Percentiles rank a stretch among this genome's conserved stretches.
Evolutionary conservation across 106 monocot genomes (phyloP).

Genomic region (Dendrobium huoshanense): DNA sequence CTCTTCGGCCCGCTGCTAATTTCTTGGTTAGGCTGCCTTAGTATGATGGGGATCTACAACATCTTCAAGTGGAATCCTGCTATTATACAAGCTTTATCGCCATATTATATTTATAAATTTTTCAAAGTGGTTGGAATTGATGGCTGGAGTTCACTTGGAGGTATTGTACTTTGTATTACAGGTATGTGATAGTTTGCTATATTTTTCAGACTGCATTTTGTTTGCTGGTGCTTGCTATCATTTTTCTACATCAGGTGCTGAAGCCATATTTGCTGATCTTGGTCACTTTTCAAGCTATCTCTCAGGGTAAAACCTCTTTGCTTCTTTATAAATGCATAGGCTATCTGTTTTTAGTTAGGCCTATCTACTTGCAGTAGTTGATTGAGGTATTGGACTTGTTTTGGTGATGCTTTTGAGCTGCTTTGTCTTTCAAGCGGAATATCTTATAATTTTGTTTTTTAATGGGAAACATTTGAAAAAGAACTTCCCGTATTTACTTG

Average conservation of each 20-base stretch:
- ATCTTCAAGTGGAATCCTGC: constrained; percentile 62
- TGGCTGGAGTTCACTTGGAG: constrained; percentile 77
- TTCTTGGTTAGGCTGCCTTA: constrained; percentile 60
- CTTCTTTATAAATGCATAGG: background rate
- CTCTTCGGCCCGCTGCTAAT: constrained; percentile 70
- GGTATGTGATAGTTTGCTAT: constrained; percentile 23
- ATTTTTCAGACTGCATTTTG: background rate
- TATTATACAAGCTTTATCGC: constrained; percentile 56
- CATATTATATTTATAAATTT: constrained; percentile 62
- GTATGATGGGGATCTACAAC: constrained; percentile 61
- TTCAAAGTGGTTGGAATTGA: constrained; percentile 51
- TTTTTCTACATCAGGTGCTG: constrained; percentile 45
- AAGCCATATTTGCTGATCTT: constrained; percentile 93
- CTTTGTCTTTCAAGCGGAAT: no score
- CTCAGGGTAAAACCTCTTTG: constrained; percentile 46
- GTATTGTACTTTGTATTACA: constrained; percentile 77
- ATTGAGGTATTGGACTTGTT: no score
- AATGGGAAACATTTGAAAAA: no score
- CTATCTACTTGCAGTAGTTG: no score
- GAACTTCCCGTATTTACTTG: no score
- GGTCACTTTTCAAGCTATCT: constrained; percentile 77
- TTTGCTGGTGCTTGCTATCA: background rate
- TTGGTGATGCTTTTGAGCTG: no score
- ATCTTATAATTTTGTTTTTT: no score
- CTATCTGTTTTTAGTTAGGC: no score